Evolutionary conservation across 2,329 filamentous ascomycete species (phyloP).

Genomic region (Xylaria sp.): DNA sequence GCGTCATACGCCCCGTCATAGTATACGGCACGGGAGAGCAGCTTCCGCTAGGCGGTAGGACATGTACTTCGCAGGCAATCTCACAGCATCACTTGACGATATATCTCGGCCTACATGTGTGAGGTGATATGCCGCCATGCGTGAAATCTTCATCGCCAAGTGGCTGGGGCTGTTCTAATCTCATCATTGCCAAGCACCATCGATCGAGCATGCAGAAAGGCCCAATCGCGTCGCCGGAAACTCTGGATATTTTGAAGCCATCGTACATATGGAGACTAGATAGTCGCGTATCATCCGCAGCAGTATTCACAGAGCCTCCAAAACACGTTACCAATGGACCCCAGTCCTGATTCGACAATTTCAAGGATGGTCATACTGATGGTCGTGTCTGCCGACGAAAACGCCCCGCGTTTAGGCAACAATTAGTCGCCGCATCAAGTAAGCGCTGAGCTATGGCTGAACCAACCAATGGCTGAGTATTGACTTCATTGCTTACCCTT

Average conservation of each 20-base stretch:
- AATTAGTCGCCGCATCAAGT: slow-evolving; percentile 14
- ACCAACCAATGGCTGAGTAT: slow-evolving; percentile 7
- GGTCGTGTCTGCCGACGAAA: slow-evolving; percentile 22
- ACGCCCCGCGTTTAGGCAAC: slow-evolving; percentile 33
- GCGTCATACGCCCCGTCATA: slow-evolving; percentile 11
- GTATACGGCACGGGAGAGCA: slow-evolving; percentile 4
- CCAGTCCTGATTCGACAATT: slow-evolving; percentile 18
- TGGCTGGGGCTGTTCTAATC: slow-evolving; percentile 24
- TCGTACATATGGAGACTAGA: neutral
- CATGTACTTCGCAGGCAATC: slow-evolving; percentile 23
- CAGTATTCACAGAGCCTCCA: slow-evolving; percentile 13
- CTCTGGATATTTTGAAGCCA: neutral
- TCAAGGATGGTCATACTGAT: slow-evolving; percentile 3
- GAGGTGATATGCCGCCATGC: slow-evolving; percentile 23
- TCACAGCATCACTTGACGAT: slow-evolving; percentile 26
- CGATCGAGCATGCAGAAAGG: slow-evolving; percentile 4
- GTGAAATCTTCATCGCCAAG: slow-evolving; percentile 24
- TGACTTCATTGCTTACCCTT: slow-evolving; percentile 11
- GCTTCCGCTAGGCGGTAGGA: slow-evolving; percentile 17
- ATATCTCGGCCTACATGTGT: slow-evolving; percentile 24
- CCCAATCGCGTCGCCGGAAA: neutral
- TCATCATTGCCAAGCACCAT: slow-evolving; percentile 13
- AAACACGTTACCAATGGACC: neutral
- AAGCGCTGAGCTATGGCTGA: slow-evolving; percentile 12
- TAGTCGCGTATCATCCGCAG: slow-evolving; percentile 1